Evolutionary conservation across 371 early-diverging fungal species (phyloP).

Genomic region (Neoconidiobolus thromboides): DNA sequence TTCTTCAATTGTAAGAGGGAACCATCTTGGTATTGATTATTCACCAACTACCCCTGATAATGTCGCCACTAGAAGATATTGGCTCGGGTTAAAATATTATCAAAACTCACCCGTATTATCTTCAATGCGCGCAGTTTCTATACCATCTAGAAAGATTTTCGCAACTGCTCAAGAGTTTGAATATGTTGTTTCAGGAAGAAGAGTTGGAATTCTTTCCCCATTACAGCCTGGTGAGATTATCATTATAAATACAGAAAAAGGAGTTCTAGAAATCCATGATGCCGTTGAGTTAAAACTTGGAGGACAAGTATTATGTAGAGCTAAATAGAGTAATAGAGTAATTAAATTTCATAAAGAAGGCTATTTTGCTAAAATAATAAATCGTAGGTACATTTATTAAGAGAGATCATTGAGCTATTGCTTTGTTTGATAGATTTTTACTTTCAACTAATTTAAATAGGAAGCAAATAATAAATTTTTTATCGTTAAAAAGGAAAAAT

Average conservation of each 20-base stretch:
- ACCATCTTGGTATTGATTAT: conserved; percentile 52
- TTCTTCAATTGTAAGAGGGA: conserved; percentile 56
- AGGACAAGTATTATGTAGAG: conserved; percentile 76
- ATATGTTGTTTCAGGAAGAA: conserved; percentile 42
- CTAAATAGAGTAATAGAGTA: conserved; percentile 6
- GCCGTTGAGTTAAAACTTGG: conserved; percentile 70
- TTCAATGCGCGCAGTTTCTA: conserved; percentile 50
- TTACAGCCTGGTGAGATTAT: conserved; percentile 80
- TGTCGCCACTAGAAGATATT: conserved; percentile 68
- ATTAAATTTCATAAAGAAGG: too few species aligned
- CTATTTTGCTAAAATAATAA: too few species aligned
- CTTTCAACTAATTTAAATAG: too few species aligned
- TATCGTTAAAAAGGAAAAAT: too few species aligned
- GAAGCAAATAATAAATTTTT: too few species aligned
- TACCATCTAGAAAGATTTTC: conserved; percentile 62
- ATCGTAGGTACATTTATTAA: too few species aligned
- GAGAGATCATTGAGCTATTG: too few species aligned
- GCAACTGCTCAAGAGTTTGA: conserved; percentile 63
- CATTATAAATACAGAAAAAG: conserved; percentile 67
- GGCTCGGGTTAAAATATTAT: conserved; percentile 86
- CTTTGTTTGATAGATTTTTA: too few species aligned
- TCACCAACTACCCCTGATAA: conserved; percentile 66
- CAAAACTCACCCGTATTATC: conserved; percentile 62
- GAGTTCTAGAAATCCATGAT: conserved; percentile 82
- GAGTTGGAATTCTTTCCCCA: conserved; percentile 55